Base-by-base conservation (phyloP, 2,329 filamentous ascomycete species). In the Xylaria arbuscula region DNA sequence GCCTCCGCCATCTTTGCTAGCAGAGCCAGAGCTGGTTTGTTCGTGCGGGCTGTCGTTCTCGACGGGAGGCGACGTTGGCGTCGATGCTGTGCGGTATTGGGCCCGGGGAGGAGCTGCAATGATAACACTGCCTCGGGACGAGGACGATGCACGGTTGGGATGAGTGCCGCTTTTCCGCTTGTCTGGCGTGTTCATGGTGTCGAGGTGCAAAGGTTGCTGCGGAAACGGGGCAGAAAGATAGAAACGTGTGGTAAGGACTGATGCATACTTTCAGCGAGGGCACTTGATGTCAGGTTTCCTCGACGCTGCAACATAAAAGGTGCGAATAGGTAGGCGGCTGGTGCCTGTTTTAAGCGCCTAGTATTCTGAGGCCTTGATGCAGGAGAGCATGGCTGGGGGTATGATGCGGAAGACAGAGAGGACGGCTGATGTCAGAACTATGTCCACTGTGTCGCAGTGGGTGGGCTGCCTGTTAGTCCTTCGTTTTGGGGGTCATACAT, bases 71-170 rank as follows among this genome's bases (percentile, higher is more conserved):
- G 80, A 78, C 47, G 80, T 76, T n/a, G 74, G 73, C 5, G 76
- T 71, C n/a, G 75, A 73, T 45, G 72, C 58, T 45, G 74, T 70
- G 56, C 78, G 75, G 56, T 81, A 78, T 62, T 82, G 81, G 38
- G 80, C 82, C 42, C 81, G 81, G 13, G 82, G 81, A 48, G 81
- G 79, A 59, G 81, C 76, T 42, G 82, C 76, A 65, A 83, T 82
- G 70, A 82, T 73, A 66, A 70, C 74, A 68, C 74, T 76, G 65
- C 72, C 74, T 68, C 73, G 72, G 10, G 76, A 74, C 11, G 77
- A 73, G 60, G 73, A 71, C 40, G 78, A 74, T 13, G 78, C 77
- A 60, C 78, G 78, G 48, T 79, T 67, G 67, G 77, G 60, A 70
- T 78, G 78, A 45, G 76, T 72, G 47, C 64, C 72, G 62, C 74